Conservation (phyloP, 1,284 basidiomycete species). For the Volvariella surrecta region DNA sequence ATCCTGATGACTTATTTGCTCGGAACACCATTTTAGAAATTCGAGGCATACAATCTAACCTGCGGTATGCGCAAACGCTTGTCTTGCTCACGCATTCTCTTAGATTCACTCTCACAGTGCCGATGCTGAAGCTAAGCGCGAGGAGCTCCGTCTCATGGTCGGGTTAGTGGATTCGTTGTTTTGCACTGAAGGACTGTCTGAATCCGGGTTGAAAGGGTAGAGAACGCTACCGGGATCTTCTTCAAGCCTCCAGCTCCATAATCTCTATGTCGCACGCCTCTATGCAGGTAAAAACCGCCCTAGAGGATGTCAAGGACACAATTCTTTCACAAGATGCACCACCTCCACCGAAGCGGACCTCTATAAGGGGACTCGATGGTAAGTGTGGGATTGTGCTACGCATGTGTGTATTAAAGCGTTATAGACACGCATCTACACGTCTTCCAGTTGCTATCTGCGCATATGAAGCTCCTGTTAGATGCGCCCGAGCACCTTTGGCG, state of each 20-base stretch:
- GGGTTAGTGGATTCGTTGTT: slow-evolving; percentile 54
- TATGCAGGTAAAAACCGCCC: slow-evolving; percentile 45
- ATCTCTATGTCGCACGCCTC: slow-evolving; percentile 67
- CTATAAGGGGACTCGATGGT: slow-evolving; percentile 43
- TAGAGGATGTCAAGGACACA: slow-evolving; percentile 49
- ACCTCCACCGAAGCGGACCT: slow-evolving; percentile 30
- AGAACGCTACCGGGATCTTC: slow-evolving; percentile 89
- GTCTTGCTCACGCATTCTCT: slow-evolving; percentile 2
- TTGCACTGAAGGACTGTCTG: slow-evolving; percentile 4
- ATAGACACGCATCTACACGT: slow-evolving; percentile 60
- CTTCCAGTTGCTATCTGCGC: slow-evolving; percentile 73
- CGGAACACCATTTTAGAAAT: slow-evolving; percentile 71
- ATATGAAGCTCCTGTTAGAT: slow-evolving; percentile 82
- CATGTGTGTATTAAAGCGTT: slow-evolving; percentile 5
- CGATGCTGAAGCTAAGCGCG: slow-evolving; percentile 87
- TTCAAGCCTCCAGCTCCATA: slow-evolving; percentile 87
- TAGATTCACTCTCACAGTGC: slow-evolving; percentile 32
- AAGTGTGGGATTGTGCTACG: slow-evolving; percentile 9
- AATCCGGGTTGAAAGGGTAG: slow-evolving; percentile 46
- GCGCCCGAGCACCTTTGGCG: slow-evolving; percentile 86
- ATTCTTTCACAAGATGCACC: slow-evolving; percentile 40
- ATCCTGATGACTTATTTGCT: slow-evolving; percentile 78
- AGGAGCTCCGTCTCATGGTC: slow-evolving; percentile 90
- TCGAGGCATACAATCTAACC: slow-evolving; percentile 58
- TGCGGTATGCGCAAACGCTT: slow-evolving; percentile 42